Evolutionary conservation across 495 filamentous ascomycete genomes (phyloP).

Genomic region (Antarctomyces pellizariae): DNA sequence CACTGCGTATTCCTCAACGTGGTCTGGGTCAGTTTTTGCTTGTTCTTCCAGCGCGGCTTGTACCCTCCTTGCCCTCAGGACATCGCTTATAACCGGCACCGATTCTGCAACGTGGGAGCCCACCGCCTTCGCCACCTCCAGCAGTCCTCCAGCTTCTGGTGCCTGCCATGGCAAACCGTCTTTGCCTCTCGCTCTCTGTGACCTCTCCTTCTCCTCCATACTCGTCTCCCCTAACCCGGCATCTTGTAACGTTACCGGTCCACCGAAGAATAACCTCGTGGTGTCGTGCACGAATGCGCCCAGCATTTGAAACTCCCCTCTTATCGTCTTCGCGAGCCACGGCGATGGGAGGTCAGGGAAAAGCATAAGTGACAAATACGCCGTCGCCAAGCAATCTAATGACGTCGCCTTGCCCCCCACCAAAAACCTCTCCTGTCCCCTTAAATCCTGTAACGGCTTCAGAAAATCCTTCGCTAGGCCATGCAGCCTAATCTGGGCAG

Average conservation of each 20-base stretch:
- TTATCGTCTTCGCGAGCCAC: slow-evolving; percentile 45
- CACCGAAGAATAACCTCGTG: slow-evolving; percentile 19
- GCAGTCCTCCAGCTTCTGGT: slow-evolving; percentile 5
- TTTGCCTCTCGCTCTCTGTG: slow-evolving; percentile 2
- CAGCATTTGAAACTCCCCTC: slow-evolving; percentile 27
- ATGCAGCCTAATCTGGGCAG: slow-evolving; percentile 41
- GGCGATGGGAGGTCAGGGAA: slow-evolving; percentile 43
- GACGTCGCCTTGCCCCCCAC: slow-evolving; percentile 25
- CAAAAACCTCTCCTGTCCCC: slow-evolving; percentile 28
- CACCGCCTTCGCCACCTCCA: slow-evolving; percentile 6
- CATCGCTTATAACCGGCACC: slow-evolving; percentile 9
- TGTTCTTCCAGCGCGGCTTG: slow-evolving; percentile 8
- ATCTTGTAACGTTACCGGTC: slow-evolving; percentile 3
- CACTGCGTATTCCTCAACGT: slow-evolving; percentile 2
- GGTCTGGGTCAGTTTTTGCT: slow-evolving; percentile 7
- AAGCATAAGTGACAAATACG: slow-evolving; percentile 52
- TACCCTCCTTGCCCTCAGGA: slow-evolving; percentile 1
- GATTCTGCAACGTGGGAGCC: slow-evolving; percentile 9
- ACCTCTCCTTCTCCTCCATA: slow-evolving; percentile 1
- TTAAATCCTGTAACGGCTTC: slow-evolving; percentile 37
- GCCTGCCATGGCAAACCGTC: slow-evolving; percentile 8
- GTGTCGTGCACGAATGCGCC: slow-evolving; percentile 28
- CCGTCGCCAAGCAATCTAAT: slow-evolving; percentile 57
- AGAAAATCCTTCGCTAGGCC: slow-evolving; percentile 43
- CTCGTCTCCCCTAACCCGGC: slow-evolving; percentile 5